Base-by-base conservation (phyloP, 768 basidiomycete genomes). In the Trametes gibbosa region DNA sequence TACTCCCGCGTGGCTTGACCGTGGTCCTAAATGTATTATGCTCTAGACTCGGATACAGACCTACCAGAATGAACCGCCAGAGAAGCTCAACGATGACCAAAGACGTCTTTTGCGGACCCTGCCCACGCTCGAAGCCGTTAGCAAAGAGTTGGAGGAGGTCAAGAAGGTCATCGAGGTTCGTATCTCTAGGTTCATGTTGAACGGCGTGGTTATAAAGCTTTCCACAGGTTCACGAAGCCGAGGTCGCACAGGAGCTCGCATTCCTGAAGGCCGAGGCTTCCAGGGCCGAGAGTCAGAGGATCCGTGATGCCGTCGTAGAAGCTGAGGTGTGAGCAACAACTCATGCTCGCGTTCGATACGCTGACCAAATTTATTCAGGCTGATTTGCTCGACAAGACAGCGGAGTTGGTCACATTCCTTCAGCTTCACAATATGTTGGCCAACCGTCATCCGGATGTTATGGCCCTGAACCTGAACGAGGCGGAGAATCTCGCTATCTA, bases 31-130 rank as follows among this genome's bases (percentile, higher is more conserved):
- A 40, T 19, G 2, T 7, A n/a, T 32, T 12, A 32, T 49, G n/a
- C 17, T 24, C 2, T 64, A 95, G 95, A 78, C 80, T 61, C 84
- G 93, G 62, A 83, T 92, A 77, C 77, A 85, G 47, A 74, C 77
- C 12, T 95, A 96, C 70, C 82, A 87, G 29, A 66, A 83, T 3
- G 86, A 81, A 19, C 84, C 85, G 25, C 71, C 80, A 3, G 84
- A 86, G 54, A 87, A 88, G 67, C 81, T 95, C 53, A 92, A 96
- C 63, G 90, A 93, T 41, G 95, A 96, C 73, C 94, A 97, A 75
- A 88, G 81, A 63, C 84, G 86, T 34, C 78, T 81, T 2, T 66
- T 95, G 52, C 88, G 84, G 63, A 85, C 82, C 17, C 83, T 96
- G 43, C 82, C 93, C 10, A 77, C 79, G 6, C 77, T 95, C 21